Base-by-base conservation (phyloP, 129 eudicot species). In the Scalesia atractyloides region DNA sequence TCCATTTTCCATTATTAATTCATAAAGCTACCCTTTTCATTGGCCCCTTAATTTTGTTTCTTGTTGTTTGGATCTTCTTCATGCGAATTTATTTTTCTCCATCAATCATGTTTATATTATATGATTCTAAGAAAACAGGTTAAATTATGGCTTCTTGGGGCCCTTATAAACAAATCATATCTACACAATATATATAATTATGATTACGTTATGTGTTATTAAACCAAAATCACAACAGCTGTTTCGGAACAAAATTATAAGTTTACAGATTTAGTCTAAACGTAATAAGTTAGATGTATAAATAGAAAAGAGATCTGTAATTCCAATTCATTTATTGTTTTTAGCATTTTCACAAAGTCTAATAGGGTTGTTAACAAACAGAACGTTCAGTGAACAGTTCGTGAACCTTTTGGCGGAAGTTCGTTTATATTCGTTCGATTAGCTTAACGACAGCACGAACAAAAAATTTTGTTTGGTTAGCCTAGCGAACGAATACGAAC, bases 11-110 rank as follows among this genome's bases (percentile, higher is more conserved):
- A 64, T 70, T 61, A 70, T 63, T 22, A 70, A 78, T 33, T 48
- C 49, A 19, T 63, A 78, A 78, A 78, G 77, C 59, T 44, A 49
- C 58, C 49, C 66, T 70, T 78, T 62, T 41, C 77, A 63, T 78
- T 70, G 82, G 82, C 57, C 77, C 76, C 77, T n/a, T 63, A 64
- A 63, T 78, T 78, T 78, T 78, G 82, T 78, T 70, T 78, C 77
- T 63, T 62, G 67, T 78, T 52, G 72, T 78, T 78, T 70, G 82
- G 72, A 63, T 78, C 76, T 70, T 78, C 72, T 62, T 51, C 66
- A 51, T 44, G 53, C 66, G 82, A 77, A 77, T 62, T 61, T 58
- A 16, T 46, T 24, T 53, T 70, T 62, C 64, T 37, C 48, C 57
- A 61, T 62, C 75, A 77, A 70, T 70, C 72, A 77, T 77, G 53